Evolutionary conservation across 1,139 yeast species (phyloP).

Genomic region (Suhomyces anneliseae): DNA sequence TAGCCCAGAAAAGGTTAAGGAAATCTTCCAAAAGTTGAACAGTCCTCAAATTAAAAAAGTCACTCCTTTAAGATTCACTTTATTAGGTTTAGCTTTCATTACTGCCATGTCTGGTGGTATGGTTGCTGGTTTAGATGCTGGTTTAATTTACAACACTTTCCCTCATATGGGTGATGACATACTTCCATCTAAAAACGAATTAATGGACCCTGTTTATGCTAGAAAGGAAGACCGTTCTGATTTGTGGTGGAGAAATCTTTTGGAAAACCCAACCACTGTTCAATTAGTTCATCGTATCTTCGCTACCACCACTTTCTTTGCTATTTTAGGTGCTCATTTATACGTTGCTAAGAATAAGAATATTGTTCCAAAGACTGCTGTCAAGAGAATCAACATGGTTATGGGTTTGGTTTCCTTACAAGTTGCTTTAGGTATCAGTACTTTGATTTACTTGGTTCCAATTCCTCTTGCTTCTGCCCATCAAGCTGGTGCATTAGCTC

Average conservation of each 20-base stretch:
- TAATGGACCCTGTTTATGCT: slow-evolving; percentile 73
- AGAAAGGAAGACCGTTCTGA: slow-evolving; percentile 70
- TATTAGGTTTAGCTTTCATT: slow-evolving; percentile 69
- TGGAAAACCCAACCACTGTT: slow-evolving; percentile 96
- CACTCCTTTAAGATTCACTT: slow-evolving; percentile 53
- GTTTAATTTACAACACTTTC: slow-evolving; percentile 91
- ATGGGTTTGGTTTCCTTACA: slow-evolving; percentile 85
- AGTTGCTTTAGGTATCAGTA: slow-evolving; percentile 80
- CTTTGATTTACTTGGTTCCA: slow-evolving; percentile 87
- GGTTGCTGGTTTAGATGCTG: slow-evolving; percentile 98
- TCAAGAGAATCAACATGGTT: slow-evolving; percentile 59
- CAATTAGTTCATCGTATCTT: slow-evolving; percentile 87
- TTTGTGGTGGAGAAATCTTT: slow-evolving; percentile 84
- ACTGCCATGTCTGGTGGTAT: slow-evolving; percentile 98
- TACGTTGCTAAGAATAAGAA: slow-evolving; percentile 56
- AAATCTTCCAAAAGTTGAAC: slow-evolving; percentile 50
- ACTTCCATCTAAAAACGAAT: slow-evolving; percentile 70
- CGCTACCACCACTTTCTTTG: slow-evolving; percentile 77
- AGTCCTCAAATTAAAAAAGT: slow-evolving; percentile 58
- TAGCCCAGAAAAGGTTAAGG: slow-evolving; percentile 55
- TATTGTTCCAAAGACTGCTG: slow-evolving; percentile 57
- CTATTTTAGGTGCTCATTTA: slow-evolving; percentile 67
- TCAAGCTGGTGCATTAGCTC: slow-evolving; percentile 94
- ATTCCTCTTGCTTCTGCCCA: slow-evolving; percentile 91
- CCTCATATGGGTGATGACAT: slow-evolving; percentile 91